Evolutionary conservation across 768 basidiomycete genomes (phyloP), one percentile per base, ranked within the genome.

Genomic region (Pisolithus tinctorius): DNA sequence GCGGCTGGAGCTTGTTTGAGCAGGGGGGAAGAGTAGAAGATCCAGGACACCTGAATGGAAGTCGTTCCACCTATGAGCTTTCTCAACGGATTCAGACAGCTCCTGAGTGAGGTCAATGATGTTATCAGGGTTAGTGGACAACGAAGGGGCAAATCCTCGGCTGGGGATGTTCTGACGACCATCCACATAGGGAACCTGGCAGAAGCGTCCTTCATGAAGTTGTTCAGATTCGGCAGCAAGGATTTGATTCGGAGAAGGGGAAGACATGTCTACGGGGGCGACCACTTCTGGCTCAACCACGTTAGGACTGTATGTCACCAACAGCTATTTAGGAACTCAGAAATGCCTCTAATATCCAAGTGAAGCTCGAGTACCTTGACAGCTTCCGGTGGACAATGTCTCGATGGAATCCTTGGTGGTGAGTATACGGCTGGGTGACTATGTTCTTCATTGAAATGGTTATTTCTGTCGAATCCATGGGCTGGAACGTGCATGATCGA

Each of bases 21-120:
- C 23, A 29, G 23, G 45, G 31, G 39, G 43, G n/a, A 51, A 45
- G 13, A 59, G 29, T n/a, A 2, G 46, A 31, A 69, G 37, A 20
- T 49, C 50, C 38, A 64, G 27, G 29, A 29, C 17, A 16, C 66
- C 66, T 6, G 66, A 68, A 23, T 58, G 63, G 50, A 68, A 68
- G 20, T 55, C 26, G 30, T 36, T 53, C 63, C 59, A 60, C 30
- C 61, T 55, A 52, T 25, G n/a, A 39, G 44, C n/a, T 10, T n/a
- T 34, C 46, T 47, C 40, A 4, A 10, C 30, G 5, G 16, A 42
- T 48, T 40, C 26, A 26, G 49, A 46, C 6, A 36, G 17, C 17
- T 48, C 51, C 23, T 49, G 11, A 7, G 55, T 52, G 42, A 53
- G 45, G 30, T 57, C 59, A 17, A 58, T 49, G 41, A 54, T 42